Conservation (phyloP, 192 early-diverging fungal species). For the Coemansia biformis region DNA sequence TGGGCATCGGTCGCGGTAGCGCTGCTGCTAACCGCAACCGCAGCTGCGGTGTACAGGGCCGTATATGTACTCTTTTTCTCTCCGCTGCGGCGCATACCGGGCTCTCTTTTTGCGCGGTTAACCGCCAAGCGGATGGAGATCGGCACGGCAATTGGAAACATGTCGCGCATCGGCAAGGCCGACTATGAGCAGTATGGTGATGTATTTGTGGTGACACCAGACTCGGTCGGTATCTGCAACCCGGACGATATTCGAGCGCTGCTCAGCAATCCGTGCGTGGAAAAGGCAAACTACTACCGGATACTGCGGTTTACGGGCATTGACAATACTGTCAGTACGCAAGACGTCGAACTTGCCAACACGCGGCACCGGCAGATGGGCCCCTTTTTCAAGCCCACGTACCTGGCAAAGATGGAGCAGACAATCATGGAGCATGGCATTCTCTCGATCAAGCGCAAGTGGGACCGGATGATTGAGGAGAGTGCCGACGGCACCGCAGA, state of each 20-base stretch:
- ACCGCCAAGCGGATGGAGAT: conserved; percentile 13
- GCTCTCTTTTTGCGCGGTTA: conserved; percentile 21
- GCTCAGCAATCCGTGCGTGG: conserved; percentile 15
- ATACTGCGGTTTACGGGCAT: conserved; percentile 37
- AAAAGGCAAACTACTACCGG: conserved; percentile 28
- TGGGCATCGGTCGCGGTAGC: too few relatives aligned
- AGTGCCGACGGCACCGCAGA: conserved; percentile 19
- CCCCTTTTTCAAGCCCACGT: conserved; percentile 33
- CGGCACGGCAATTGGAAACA: conserved; percentile 7
- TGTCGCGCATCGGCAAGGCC: conserved; percentile 13
- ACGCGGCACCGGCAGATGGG: conserved; percentile 36
- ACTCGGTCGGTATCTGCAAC: conserved; percentile 27
- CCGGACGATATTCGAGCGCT: conserved; percentile 26
- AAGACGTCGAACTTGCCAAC: conserved; percentile 32
- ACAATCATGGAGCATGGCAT: conserved; percentile 43
- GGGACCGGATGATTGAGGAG: conserved; percentile 16
- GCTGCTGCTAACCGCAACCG: background rate
- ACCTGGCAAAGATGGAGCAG: conserved; percentile 33
- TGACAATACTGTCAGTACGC: conserved; percentile 40
- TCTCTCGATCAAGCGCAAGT: conserved; percentile 28
- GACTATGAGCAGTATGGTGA: conserved; percentile 36
- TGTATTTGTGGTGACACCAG: conserved; percentile 15
- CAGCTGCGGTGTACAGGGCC: conserved; percentile 1
- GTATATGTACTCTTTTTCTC: conserved; percentile 20
- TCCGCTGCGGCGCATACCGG: conserved; percentile 31